phyloP scores from a whole-genome alignment of 805 yeast genomes.

The Saccharomycopsis fodiens region DNA sequence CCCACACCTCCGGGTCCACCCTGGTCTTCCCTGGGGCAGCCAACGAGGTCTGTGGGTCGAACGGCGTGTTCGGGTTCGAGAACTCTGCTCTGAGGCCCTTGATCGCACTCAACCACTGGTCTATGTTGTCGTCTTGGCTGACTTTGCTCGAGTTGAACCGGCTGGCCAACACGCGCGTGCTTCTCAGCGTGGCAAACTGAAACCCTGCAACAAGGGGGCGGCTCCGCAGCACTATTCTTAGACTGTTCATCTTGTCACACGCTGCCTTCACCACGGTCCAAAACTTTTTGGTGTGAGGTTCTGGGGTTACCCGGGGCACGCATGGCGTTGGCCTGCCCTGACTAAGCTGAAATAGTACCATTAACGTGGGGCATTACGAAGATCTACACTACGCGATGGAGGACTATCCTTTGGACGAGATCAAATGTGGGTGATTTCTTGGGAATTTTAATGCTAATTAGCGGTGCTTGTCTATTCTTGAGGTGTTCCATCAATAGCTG shows the following conservation, averaged over 20 bases:
- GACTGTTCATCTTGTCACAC: background rate
- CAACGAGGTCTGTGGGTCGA: conserved; percentile 32
- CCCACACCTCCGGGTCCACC: conserved; percentile 29
- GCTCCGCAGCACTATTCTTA: background rate
- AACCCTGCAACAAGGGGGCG: background rate
- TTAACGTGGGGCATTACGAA: background rate
- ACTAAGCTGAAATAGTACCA: no score
- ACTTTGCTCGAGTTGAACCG: background rate
- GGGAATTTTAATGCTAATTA: no score
- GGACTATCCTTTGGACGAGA: background rate
- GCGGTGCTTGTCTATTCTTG: background rate
- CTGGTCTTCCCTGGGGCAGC: conserved; percentile 34
- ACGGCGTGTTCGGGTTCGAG: conserved; percentile 28
- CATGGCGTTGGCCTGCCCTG: no score
- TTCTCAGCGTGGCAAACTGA: no score
- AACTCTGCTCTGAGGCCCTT: conserved; percentile 32
- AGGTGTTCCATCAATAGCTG: background rate
- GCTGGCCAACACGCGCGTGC: background rate
- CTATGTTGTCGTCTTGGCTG: conserved; percentile 31
- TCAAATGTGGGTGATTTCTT: conserved; percentile 2
- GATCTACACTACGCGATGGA: background rate
- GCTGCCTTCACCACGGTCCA: background rate
- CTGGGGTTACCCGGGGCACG: no score
- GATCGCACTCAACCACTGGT: conserved; percentile 35
- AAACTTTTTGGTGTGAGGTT: background rate